Evolutionary conservation across 768 basidiomycete species (phyloP), one percentile per base, ranked within the genome.

Genomic region (Candolleomyces efflorescens): DNA sequence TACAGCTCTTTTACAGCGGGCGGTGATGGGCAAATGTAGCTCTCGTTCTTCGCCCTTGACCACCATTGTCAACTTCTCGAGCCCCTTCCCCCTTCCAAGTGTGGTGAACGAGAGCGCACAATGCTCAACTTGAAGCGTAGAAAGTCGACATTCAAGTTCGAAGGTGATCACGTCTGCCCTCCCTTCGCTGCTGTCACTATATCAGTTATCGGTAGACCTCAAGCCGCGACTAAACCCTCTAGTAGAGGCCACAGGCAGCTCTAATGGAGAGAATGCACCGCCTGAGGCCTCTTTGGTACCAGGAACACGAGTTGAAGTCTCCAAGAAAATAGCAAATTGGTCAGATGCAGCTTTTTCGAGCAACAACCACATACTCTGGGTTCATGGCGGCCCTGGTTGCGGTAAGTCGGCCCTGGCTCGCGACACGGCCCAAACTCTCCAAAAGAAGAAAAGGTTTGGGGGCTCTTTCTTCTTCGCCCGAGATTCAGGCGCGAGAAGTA

Each of bases 331-430:
- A n/a, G 3, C 20, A 15, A 4, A 36, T 17, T 53, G 51, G 51
- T 15, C 51, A 32, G 32, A 17, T 37, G 20, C 2, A 11, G 18
- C 26, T 4, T 10, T 53, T 32, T 26, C 22, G n/a, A n/a, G 12
- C 36, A 23, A 53, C 7, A 53, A 17, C 18, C 51, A 55, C 27
- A 54, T 66, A 17, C 22, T 61, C 22, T 67, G 65, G 63, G 20
- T 67, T 2, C 36, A 60, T 32, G 65, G 63, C 3, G 56, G 63
- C 3, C 62, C 57, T 13, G 65, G 65, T 13, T 56, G 55, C 12
- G 65, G 65, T 7, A 66, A 66, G 49, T 63, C 63, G 2, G 59
- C 62, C 12, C 56, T 65, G 12, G 59, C 60, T 3, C 62, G 62
- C 24, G 54, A 54, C 5, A 57, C 64, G 11, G 61, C 61, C 12